Base-by-base conservation (phyloP, 768 basidiomycete species). In the Podaxis carcinomalis region DNA sequence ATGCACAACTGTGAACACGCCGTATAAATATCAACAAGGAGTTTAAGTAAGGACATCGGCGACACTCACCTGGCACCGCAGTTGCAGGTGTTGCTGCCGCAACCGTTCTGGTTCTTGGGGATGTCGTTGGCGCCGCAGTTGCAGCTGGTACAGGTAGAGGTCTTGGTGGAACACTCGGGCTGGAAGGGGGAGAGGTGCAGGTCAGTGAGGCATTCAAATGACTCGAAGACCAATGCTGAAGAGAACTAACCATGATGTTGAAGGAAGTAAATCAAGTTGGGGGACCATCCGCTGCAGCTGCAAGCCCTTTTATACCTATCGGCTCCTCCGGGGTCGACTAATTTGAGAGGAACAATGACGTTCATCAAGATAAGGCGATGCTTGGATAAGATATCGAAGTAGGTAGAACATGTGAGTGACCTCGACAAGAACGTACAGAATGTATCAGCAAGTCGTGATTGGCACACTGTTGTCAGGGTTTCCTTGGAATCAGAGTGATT, bases 21-120 rank as follows among this genome's bases (percentile, higher is more conserved):
- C 25, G 23, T 47, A 25, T 7, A 42, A 14, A 28, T 11, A 52
- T 40, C 6, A 55, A 28, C 9, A 23, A 13, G 19, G 14, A 9
- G 37, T 4, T 16, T 14, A 10, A 13, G 47, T 10, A 13, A n/a
- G 36, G 21, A 23, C 10, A 11, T 28, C 27, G 32, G n/a, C 23
- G n/a, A 42, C 23, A 56, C 61, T 16, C 49, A 64, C 60, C 13
- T 49, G 10, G 51, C 56, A 7, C 56, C 51, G 25, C 55, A 59
- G 50, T 25, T 47, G 51, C 56, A 63, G 21, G 21, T 46, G 46
- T 62, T 65, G 49, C 68, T 71, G 57, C 55, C 64, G 64, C 72
- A 72, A 62, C 61, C 64, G 2, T 32, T 6, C 53, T 72, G 68
- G 67, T 74, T 74, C 70, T 74, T 75, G n/a, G 76, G 70, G 35